Base-by-base conservation (phyloP, 1,139 yeast genomes). In the Yamadazyma buinensis region DNA sequence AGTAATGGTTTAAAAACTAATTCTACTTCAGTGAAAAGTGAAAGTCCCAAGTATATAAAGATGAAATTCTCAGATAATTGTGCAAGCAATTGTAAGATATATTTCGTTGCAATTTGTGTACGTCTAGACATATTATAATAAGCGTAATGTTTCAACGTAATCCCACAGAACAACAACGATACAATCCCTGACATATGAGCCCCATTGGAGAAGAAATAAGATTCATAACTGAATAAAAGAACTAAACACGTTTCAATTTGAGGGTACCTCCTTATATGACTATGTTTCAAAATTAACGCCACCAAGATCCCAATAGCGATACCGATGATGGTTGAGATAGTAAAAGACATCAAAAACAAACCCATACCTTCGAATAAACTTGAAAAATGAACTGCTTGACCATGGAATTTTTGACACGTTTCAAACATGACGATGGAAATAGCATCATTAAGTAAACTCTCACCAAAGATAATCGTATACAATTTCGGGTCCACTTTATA, bases 111-210 rank as follows among this genome's bases (percentile, higher is more conserved):
- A 42, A 94, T 84, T 64, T 94, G 98, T 0, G 98, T 87, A 52
- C 97, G 74, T 60, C 97, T 75, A 4, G 97, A 87, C 99, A 94
- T 94, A 62, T 90, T 94, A 61, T 76, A 92, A 61, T 88, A 90
- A 13, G 98, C 98, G 55, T 94, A 94, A 59, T 94, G 98, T 58
- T 92, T 92, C 54, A 94, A 67, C 3, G 98, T 92, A 43, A 94
- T 90, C 35, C 98, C 98, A 57, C 97, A 92, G 63, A 94, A 94
- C 44, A 94, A 65, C 44, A 94, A 69, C 2, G 97, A 87, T 7
- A 94, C 99, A 49, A 92, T 94, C 32, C 99, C 99, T 6, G 97
- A 88, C 98, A 92, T 92, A 57, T 94, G 98, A 48, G 98, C 94
- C 28, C 98, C 99, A 55, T 92, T 94, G 32, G 97, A 90, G 60